Evolutionary conservation across 2,329 filamentous ascomycete genomes (phyloP), one percentile per base, ranked within the genome.

Genomic region (Ascochyta viciae-villosae): DNA sequence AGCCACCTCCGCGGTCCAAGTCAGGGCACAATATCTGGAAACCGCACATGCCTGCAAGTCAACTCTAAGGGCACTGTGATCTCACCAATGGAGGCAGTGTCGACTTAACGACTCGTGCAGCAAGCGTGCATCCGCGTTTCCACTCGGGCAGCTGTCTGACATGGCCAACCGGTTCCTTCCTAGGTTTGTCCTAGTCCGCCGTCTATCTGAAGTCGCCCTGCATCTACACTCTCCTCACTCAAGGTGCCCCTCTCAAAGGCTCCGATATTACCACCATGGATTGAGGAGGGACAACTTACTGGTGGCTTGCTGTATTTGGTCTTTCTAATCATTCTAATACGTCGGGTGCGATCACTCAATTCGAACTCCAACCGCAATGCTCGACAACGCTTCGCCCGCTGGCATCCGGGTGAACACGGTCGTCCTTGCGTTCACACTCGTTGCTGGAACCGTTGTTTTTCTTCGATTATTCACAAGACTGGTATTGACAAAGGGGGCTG

Each of bases 371-470:
- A 46, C 49, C 40, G 49, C 49, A 52, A 56, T 57, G 56, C 54
- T 57, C 48, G 44, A 57, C n/a, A 39, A 58, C 35, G 59, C 65
- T 56, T 67, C 68, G 41, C 63, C 68, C 54, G 68, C 66, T 64
- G 68, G 70, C 22, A 62, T 64, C 38, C 68, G 64, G 63, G 70
- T 69, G 48, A 72, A 69, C 54, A 67, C 65, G 8, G 64, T 73
- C 35, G 65, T 66, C 26, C 60, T 73, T 39, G 60, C 67, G 4
- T 73, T 75, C 39, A 74, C 72, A 6, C 63, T 73, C 27, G 45
- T 73, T 61, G 62, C 72, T 48, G 68, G 67, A 26, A 46, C 65
- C 8, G 38, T 70, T 22, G 68, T 74, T 6, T 70, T 71, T 53
- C 47, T 74, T 8, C 68, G 72, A 24, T 44, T 74, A 10, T 72